Percentiles rank a stretch among this genome's conserved stretches.
These are phyloP conservation scores for Citrus sinensis DNA, from an alignment of 345 rosid genomes.

Conservation along the genomic window DNA sequence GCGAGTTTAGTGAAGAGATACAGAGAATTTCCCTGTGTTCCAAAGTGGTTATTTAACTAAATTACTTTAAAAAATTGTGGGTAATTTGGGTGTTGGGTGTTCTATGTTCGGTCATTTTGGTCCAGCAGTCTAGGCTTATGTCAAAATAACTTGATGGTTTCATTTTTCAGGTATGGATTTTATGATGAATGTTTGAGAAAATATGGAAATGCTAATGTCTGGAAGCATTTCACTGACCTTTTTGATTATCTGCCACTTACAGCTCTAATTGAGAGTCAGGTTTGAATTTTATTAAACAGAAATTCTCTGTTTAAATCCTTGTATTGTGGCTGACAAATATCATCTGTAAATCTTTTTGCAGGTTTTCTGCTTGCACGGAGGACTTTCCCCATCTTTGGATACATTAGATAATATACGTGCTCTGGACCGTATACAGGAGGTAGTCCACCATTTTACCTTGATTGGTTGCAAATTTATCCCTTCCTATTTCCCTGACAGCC, in stretches of 20 bases:
- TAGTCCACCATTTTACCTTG: conserved; percentile 14
- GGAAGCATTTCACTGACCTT: conserved; percentile 61
- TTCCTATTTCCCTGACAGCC: not conserved
- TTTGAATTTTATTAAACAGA: conserved; percentile 16
- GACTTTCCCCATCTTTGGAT: conserved; percentile 85
- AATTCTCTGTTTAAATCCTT: not conserved
- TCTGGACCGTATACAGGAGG: conserved; percentile 90
- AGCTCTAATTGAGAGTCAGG: conserved; percentile 64
- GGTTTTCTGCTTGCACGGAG: conserved; percentile 88
- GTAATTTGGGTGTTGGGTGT: conserved; percentile 4
- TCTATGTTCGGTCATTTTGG: not conserved
- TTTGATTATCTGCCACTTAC: conserved; percentile 61
- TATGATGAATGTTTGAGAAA: conserved; percentile 64
- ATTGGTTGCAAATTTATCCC: not conserved
- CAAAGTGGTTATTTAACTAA: not conserved
- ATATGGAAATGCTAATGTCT: conserved; percentile 64
- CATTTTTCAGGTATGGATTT: conserved; percentile 53
- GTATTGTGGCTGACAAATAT: not conserved
- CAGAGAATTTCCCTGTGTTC: not conserved
- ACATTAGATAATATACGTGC: conserved; percentile 79
- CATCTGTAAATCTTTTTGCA: conserved; percentile 7
- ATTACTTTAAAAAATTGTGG: not conserved
- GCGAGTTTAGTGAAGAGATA: not conserved
- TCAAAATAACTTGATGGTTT: not conserved
- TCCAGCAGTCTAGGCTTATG: not conserved